Percentiles rank a stretch among this genome's conserved stretches.
Evolutionary conservation across 2,329 filamentous ascomycete species (phyloP).

Genomic region (Aotearoamyces nothofagi): DNA sequence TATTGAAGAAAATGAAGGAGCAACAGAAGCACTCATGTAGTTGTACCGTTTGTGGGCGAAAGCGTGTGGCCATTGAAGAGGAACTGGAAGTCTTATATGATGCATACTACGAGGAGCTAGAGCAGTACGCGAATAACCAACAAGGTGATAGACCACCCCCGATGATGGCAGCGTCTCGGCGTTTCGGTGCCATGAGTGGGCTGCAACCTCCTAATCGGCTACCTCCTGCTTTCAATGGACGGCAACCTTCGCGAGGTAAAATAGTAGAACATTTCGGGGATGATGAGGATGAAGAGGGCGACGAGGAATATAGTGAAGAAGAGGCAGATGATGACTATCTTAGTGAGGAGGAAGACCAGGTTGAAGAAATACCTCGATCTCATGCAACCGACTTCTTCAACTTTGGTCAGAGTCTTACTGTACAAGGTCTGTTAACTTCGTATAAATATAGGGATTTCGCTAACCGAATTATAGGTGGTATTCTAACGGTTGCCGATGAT

Average conservation of each 20-base stretch:
- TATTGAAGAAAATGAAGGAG: conserved; percentile 98
- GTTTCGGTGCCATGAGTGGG: conserved; percentile 39
- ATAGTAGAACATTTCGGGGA: conserved; percentile 50
- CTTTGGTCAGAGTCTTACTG: conserved; percentile 93
- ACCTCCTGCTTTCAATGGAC: conserved; percentile 41
- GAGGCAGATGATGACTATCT: conserved; percentile 48
- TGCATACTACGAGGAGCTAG: conserved; percentile 94
- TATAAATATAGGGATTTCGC: conserved; percentile 7
- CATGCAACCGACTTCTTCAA: conserved; percentile 81
- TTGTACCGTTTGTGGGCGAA: conserved; percentile 91
- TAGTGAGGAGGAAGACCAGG: conserved; percentile 43
- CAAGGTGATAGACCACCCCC: conserved; percentile 55
- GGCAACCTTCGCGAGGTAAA: conserved; percentile 59
- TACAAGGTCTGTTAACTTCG: conserved; percentile 47
- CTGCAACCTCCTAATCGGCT: conserved; percentile 41
- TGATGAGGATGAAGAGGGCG: conserved; percentile 31
- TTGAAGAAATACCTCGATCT: conserved; percentile 46
- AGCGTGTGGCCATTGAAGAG: conserved; percentile 93
- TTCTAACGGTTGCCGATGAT: conserved; percentile 96
- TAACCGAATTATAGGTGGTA: conserved; percentile 56
- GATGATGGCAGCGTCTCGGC: conserved; percentile 51
- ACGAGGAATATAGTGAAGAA: conserved; percentile 28
- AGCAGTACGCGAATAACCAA: conserved; percentile 86
- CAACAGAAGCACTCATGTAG: conserved; percentile 99
- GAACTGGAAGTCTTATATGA: conserved; percentile 96